These are phyloP conservation scores for Magnusiomyces fungicola DNA, from an alignment of 1,139 yeast species.

Conservation along the genomic window DNA sequence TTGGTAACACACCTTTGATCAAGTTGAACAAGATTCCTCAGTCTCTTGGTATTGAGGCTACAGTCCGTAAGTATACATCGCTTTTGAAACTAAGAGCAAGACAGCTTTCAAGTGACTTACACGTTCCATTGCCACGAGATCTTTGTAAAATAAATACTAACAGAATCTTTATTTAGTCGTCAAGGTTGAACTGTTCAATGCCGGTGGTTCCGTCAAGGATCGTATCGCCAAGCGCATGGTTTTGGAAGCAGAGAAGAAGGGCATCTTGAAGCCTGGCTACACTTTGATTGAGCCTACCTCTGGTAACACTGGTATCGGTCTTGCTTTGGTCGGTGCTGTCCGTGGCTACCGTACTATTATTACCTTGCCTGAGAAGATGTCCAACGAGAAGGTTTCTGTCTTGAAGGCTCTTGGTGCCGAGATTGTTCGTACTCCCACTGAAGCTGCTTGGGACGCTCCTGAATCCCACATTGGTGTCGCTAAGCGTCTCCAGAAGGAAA, in stretches of 20 bases:
- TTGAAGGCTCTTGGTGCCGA: slow-evolving; percentile 88
- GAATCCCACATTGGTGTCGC: slow-evolving; percentile 92
- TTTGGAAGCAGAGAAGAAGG: slow-evolving; percentile 73
- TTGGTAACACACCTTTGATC: slow-evolving; percentile 81
- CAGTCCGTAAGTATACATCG: slow-evolving; percentile 22
- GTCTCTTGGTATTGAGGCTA: slow-evolving; percentile 64
- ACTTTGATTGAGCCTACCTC: slow-evolving; percentile 87
- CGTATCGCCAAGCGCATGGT: slow-evolving; percentile 59
- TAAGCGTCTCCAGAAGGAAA: slow-evolving; percentile 68
- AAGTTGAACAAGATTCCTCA: slow-evolving; percentile 71
- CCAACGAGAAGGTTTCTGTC: slow-evolving; percentile 83
- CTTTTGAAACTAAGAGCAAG: no score
- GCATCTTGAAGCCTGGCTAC: slow-evolving; percentile 76
- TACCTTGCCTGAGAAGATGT: slow-evolving; percentile 88
- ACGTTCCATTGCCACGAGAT: no score
- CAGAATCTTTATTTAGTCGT: no score
- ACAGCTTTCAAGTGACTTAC: no score
- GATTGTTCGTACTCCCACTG: slow-evolving; percentile 86
- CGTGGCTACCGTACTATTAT: slow-evolving; percentile 83
- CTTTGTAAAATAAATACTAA: no score
- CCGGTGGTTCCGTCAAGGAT: slow-evolving; percentile 67
- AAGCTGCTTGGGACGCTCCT: slow-evolving; percentile 91
- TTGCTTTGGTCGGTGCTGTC: slow-evolving; percentile 81
- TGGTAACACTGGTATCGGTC: slow-evolving; percentile 72
- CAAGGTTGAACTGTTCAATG: slow-evolving; percentile 59